These are phyloP conservation scores for Penicillium aurantiogriseum DNA, from an alignment of 2,329 filamentous ascomycete species.

Conservation along the genomic window DNA sequence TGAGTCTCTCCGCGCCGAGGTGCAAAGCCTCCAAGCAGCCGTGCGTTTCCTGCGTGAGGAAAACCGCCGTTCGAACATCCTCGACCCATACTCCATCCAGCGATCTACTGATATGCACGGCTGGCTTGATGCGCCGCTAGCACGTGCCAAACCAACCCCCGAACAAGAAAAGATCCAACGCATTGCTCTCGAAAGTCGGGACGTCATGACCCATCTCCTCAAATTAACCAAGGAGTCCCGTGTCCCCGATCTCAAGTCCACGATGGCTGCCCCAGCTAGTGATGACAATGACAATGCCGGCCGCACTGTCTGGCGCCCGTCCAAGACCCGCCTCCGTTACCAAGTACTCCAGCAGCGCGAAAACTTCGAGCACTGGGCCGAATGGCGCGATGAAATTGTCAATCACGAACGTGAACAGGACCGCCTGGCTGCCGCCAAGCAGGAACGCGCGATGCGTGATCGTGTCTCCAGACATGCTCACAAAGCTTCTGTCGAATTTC, in stretches of 20 bases:
- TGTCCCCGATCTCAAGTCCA: constrained; percentile 41
- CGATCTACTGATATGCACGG: constrained; percentile 41
- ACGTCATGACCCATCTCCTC: constrained; percentile 44
- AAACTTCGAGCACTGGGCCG: constrained; percentile 47
- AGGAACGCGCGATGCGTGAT: constrained; percentile 31
- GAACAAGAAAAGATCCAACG: constrained; percentile 36
- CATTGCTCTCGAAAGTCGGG: constrained; percentile 42
- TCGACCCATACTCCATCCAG: constrained; percentile 45
- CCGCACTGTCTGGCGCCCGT: constrained; percentile 42
- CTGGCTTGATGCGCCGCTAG: constrained; percentile 46
- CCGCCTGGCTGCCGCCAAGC: constrained; percentile 34
- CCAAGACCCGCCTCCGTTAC: constrained; percentile 45
- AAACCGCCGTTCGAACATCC: constrained; percentile 41
- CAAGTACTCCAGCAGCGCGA: constrained; percentile 46
- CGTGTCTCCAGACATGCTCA: constrained; percentile 29
- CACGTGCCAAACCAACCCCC: constrained; percentile 22
- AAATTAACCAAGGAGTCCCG: constrained; percentile 44
- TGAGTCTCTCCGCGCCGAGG: constrained; percentile 44
- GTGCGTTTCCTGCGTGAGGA: constrained; percentile 48
- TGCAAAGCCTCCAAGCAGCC: constrained; percentile 46
- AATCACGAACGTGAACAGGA: constrained; percentile 39
- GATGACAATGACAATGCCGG: constrained; percentile 20
- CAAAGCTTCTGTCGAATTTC: constrained; percentile 33
- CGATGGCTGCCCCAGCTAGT: constrained; percentile 18
- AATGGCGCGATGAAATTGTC: constrained; percentile 45